Conservation (phyloP, 805 yeast species). For the Saccharomycopsis vini region DNA sequence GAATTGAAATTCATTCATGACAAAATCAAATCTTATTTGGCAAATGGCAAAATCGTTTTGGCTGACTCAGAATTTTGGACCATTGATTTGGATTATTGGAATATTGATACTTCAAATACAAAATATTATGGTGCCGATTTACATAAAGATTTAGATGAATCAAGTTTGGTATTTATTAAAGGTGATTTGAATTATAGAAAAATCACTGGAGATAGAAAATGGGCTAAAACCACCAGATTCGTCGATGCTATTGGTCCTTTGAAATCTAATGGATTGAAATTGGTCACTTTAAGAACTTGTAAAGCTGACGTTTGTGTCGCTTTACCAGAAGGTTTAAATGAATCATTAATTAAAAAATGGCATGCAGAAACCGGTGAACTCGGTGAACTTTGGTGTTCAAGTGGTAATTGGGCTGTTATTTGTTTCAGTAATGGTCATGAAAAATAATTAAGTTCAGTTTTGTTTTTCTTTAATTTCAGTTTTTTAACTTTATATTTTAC, state of each 20-base stretch:
- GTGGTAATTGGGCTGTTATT: constrained; percentile 93
- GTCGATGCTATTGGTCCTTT: constrained; percentile 58
- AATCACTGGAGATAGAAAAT: constrained; percentile 79
- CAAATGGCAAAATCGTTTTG: constrained; percentile 39
- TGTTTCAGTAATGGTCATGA: constrained; percentile 31
- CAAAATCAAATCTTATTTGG: constrained; percentile 35
- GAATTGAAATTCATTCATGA: constrained; percentile 40
- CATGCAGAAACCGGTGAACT: constrained; percentile 46
- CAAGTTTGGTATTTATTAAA: constrained; percentile 73
- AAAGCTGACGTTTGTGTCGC: constrained; percentile 96
- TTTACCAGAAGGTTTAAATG: constrained; percentile 62
- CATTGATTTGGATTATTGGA: constrained; percentile 65
- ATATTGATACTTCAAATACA: constrained; percentile 42
- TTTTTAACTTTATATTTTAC: not conserved
- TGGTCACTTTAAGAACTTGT: constrained; percentile 80
- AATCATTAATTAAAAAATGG: constrained; percentile 55
- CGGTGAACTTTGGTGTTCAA: constrained; percentile 73
- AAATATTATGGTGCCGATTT: constrained; percentile 47
- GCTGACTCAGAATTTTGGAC: constrained; percentile 83
- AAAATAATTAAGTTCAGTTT: too few species aligned
- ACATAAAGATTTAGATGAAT: constrained; percentile 50
- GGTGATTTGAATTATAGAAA: constrained; percentile 97
- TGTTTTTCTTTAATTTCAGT: not conserved
- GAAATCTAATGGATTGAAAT: constrained; percentile 50
- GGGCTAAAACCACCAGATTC: constrained; percentile 82